Evolutionary conservation across 2,329 filamentous ascomycete genomes (phyloP), one percentile per base, ranked within the genome.

Genomic region (Xylaria sp.): DNA sequence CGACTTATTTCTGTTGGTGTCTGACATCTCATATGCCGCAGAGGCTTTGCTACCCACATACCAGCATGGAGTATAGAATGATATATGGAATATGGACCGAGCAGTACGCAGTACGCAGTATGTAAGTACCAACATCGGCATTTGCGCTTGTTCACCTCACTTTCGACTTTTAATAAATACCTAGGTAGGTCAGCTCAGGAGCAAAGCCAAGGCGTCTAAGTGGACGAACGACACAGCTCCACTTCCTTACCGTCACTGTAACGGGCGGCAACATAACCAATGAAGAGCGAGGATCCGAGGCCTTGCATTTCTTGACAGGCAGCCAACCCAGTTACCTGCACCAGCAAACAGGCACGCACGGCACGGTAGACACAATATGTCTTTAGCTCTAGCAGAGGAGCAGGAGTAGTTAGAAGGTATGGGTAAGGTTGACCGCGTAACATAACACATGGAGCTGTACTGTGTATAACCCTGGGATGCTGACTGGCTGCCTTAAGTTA

Each of bases 201-300:
- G 39, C 22, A 50, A 24, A 34, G 44, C 19, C 41, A 44, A 45
- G 40, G 37, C 53, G 47, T 54, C 22, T 53, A 50, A 50, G 46
- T 52, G 52, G 48, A 40, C 55, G 39, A 51, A 58, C 56, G 44
- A 52, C 44, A 44, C 46, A 52, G 54, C 42, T 46, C 48, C 52
- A 47, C 43, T 48, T 53, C 48, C 61, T 60, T 62, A 60, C 62
- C 50, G 59, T 70, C 67, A 69, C 66, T 59, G 61, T 62, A 50
- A 59, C 62, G 65, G 71, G 71, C 71, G 71, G 62, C 63, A 72
- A 71, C 62, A 63, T 56, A 44, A 39, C 61, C 61, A 63, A 63
- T 63, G 49, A 60, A 20, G 43, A 51, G 7, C 17, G 17, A 21
- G 37, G 46, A 26, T 26, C 29, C 26, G 26, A 48, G 39, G 38